Conservation (phyloP, 208 protist genomes). For the Crithidia acanthocephali region DNA sequence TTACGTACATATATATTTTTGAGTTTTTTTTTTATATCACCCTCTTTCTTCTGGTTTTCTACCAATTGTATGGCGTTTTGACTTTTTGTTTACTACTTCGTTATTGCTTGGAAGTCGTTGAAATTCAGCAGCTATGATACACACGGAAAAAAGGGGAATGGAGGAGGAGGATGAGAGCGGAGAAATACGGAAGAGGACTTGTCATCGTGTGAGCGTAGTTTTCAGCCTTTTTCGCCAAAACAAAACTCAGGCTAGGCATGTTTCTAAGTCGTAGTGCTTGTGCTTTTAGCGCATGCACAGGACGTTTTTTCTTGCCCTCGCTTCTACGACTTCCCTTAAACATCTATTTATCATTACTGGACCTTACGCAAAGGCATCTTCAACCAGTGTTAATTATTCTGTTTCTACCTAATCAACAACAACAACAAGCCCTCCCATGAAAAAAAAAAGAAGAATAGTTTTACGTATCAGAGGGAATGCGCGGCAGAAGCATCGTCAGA, state of each 20-base stretch:
- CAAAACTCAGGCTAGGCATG: no score
- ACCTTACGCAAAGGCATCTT: constrained; percentile 12
- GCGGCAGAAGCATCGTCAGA: no score
- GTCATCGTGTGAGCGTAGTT: neutral
- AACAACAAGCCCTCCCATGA: no score
- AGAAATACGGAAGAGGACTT: neutral
- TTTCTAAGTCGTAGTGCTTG: no score
- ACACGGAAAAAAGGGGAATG: neutral
- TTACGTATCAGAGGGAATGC: no score
- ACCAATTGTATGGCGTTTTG: neutral
- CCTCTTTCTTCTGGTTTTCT: constrained; percentile 5
- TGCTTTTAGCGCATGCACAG: neutral
- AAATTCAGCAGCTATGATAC: constrained; percentile 6
- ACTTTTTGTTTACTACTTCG: neutral
- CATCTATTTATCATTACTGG: constrained; percentile 4
- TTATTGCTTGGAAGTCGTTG: constrained; percentile 4
- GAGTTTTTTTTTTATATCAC: constrained; percentile 3
- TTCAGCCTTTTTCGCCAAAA: no score
- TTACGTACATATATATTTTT: constrained; percentile 3
- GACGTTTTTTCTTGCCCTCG: neutral
- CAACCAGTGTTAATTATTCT: constrained; percentile 20
- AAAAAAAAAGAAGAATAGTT: no score
- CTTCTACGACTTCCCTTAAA: neutral
- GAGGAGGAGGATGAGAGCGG: neutral
- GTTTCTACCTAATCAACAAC: constrained; percentile 19